Conservation (phyloP, 148 eudicot species). For the Limonium bicolor region DNA sequence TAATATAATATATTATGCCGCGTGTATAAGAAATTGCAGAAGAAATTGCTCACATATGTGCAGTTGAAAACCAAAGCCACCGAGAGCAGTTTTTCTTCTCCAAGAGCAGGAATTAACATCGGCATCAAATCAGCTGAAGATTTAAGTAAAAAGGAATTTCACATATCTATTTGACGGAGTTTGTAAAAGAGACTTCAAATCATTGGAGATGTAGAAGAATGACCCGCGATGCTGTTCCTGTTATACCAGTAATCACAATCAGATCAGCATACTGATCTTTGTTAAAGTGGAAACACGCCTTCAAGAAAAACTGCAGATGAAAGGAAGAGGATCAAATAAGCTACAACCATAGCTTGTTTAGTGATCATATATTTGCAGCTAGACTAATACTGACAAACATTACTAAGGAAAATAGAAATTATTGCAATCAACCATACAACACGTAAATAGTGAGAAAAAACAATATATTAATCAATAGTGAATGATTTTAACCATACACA, state of each 20-base stretch:
- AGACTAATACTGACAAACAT: no score
- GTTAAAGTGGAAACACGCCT: constrained; percentile 13
- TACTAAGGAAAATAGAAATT: no score
- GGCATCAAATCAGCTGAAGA: constrained; percentile 20
- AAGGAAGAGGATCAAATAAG: no score
- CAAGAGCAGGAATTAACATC: constrained; percentile 11
- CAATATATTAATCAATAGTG: no score
- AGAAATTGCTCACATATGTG: constrained; percentile 8
- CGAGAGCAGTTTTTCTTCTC: constrained; percentile 18
- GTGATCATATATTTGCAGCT: no score
- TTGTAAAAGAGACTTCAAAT: no score
- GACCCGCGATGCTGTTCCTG: constrained; percentile 20
- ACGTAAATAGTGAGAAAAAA: no score
- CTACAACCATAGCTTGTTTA: no score
- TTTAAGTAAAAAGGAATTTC: no score
- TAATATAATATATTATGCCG: not conserved
- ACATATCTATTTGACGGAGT: no score
- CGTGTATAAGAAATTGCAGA: not conserved
- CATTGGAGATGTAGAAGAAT: not conserved
- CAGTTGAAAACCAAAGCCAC: constrained; percentile 8
- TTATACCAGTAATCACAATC: constrained; percentile 16
- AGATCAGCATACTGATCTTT: constrained; percentile 19
- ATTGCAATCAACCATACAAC: no score
- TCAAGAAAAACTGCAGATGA: constrained; percentile 13
- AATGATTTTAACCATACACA: no score